Base-by-base conservation (phyloP, 257 asterid species). In the Solanum chiquidenum region DNA sequence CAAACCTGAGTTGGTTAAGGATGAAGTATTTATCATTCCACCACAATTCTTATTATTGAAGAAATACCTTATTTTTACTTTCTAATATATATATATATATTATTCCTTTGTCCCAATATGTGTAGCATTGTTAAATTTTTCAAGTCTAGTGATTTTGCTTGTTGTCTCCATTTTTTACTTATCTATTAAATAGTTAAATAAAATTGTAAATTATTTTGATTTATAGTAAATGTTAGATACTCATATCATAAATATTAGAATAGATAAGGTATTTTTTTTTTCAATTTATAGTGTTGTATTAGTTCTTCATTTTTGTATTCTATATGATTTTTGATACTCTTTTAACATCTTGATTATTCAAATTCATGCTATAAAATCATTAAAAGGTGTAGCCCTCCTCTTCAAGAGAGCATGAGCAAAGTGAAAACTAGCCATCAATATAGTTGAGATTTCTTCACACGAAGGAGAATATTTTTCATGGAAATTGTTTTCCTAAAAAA, bases 1-100 rank as follows among this genome's bases (percentile, higher is more conserved):
- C 23, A 52, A 52, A 16, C 23, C 0, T 6, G 9, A 16, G 9
- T 5, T 52, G 23, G 0, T 6, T 6, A 52, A 52, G 9, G 0
- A 16, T 16, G 9, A 52, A 52, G 0, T 52, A 52, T 52, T 52
- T 52, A 16, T 52, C 0, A 16, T 0, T 52, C 9, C 21, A 52
- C 0, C 9, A 52, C 9, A 6, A 52, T 52, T 9, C 2, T 52
- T 52, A 2, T 52, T 16, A 18, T 4, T 0, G 0, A 16, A 52
- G 23, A 16, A 52, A 52, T 16, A 6, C 23, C 62, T 52, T 52
- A 16, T 52, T 52, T 52, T 52, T 6, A 52, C 60, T 52, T 49
- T 49, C 8, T 49, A 49, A 49, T 49, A 34, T 34, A 33, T 33
- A 34, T 34, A 40, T 42, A 40, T 40, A 42, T 42, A 4, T 12